Conservation (phyloP, 306 rosid species). For the Cucurbita argyrosperma region DNA sequence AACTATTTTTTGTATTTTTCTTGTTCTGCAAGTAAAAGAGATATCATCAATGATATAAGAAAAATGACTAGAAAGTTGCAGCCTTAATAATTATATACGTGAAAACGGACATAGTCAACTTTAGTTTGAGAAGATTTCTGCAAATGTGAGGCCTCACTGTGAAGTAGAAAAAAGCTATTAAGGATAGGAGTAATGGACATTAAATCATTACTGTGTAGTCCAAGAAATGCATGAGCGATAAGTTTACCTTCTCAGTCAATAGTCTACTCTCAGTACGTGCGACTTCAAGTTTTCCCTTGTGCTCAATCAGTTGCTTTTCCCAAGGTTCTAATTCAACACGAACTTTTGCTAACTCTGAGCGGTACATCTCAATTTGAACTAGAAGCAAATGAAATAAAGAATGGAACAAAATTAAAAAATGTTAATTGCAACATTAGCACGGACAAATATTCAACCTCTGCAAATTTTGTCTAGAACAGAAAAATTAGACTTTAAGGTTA, state of each 20-base stretch:
- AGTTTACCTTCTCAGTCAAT: slow-evolving; percentile 59
- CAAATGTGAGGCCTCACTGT: background rate
- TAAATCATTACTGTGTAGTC: background rate
- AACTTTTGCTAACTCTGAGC: slow-evolving; percentile 65
- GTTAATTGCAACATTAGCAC: background rate
- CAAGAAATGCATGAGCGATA: background rate
- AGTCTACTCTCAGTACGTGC: slow-evolving; percentile 61
- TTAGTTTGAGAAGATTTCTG: background rate
- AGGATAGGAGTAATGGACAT: background rate
- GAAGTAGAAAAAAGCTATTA: background rate
- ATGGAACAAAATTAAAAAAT: background rate
- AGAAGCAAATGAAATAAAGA: slow-evolving; percentile 18
- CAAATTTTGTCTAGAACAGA: background rate
- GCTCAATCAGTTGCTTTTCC: slow-evolving; percentile 83
- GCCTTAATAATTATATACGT: background rate
- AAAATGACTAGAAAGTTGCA: background rate
- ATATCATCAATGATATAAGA: background rate
- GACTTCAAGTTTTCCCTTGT: slow-evolving; percentile 84
- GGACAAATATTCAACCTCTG: background rate
- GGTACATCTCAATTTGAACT: slow-evolving; percentile 76
- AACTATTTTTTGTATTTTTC: background rate
- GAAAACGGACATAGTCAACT: background rate
- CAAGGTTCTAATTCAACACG: slow-evolving; percentile 91
- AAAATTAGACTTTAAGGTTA: background rate
- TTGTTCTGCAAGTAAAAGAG: background rate